These are phyloP conservation scores for Rhynchospora pubera DNA, from an alignment of 176 grass and related monocot genomes.

Conservation along the genomic window DNA sequence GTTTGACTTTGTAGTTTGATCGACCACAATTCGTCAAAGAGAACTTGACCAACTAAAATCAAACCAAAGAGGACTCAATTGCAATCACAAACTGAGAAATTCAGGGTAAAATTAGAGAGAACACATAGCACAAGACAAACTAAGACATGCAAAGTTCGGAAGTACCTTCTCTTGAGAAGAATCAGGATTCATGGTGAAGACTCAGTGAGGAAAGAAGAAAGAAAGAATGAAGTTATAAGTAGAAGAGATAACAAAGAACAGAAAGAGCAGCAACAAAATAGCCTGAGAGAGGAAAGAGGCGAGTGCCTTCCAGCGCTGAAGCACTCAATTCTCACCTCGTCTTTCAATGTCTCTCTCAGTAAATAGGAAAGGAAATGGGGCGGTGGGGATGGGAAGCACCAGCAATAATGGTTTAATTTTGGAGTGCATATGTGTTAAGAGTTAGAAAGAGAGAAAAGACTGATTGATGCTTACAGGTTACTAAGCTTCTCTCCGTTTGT, in stretches of 20 bases:
- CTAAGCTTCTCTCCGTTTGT: neutral
- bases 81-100: neutral
- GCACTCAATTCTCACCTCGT: neutral
- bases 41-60: neutral
- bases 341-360: neutral
- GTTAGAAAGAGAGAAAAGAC: constrained; percentile 20
- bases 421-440: constrained; percentile 10
- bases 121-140: neutral
- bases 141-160: neutral
- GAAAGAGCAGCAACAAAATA: neutral
- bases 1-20: neutral
- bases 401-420: neutral
- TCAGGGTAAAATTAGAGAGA: neutral
- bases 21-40: neutral
- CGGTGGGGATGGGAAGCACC: neutral
- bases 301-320: constrained; percentile 15
- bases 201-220: neutral
- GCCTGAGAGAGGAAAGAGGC: neutral
- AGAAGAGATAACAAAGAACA: neutral
- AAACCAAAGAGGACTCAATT: neutral
- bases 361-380: neutral
- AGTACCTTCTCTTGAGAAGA: constrained; percentile 26
- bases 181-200: constrained; percentile 26
- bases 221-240: neutral
- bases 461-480: neutral